Evolutionary conservation across 148 eudicot species (phyloP).

Genomic region (Cornus controversa): DNA sequence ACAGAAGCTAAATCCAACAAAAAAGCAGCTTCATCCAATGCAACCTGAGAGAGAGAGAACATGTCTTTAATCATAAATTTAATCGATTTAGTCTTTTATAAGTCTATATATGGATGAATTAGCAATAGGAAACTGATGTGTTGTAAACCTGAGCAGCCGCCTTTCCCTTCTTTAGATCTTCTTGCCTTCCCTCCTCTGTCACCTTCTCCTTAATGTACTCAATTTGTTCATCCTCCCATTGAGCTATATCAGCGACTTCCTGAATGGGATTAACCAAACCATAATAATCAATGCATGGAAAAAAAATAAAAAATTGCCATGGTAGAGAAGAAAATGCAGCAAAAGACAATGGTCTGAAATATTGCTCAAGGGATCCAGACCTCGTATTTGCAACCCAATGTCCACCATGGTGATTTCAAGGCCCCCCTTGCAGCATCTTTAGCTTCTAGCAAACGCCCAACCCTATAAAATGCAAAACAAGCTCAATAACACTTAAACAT

Average conservation of each 20-base stretch:
- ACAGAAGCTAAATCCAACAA: slow-evolving; percentile 88
- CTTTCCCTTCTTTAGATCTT: slow-evolving; percentile 82
- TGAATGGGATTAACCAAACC: slow-evolving; percentile 21
- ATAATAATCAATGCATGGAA: not conserved
- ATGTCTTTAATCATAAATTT: too few species aligned
- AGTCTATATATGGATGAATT: not conserved
- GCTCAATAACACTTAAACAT: slow-evolving; percentile 1
- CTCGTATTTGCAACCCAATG: slow-evolving; percentile 87
- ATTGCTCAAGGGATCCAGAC: slow-evolving; percentile 25
- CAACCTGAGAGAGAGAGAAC: slow-evolving; percentile 47
- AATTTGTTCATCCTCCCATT: slow-evolving; percentile 96
- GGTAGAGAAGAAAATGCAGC: not conserved
- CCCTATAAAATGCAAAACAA: slow-evolving; percentile 43
- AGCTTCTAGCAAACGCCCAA: slow-evolving; percentile 78
- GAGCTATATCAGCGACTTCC: slow-evolving; percentile 89
- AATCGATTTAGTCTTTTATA: too few species aligned
- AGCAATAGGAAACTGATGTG: not conserved
- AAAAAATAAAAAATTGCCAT: not conserved
- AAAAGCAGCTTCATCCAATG: slow-evolving; percentile 94
- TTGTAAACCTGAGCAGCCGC: slow-evolving; percentile 74
- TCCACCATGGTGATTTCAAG: slow-evolving; percentile 97
- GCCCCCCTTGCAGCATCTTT: slow-evolving; percentile 92
- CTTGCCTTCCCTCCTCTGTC: slow-evolving; percentile 72
- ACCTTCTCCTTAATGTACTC: slow-evolving; percentile 81
- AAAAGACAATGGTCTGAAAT: not conserved